These are phyloP conservation scores for Talaromyces islandicus DNA, from an alignment of 2,329 filamentous ascomycete genomes.

Conservation along the genomic window DNA sequence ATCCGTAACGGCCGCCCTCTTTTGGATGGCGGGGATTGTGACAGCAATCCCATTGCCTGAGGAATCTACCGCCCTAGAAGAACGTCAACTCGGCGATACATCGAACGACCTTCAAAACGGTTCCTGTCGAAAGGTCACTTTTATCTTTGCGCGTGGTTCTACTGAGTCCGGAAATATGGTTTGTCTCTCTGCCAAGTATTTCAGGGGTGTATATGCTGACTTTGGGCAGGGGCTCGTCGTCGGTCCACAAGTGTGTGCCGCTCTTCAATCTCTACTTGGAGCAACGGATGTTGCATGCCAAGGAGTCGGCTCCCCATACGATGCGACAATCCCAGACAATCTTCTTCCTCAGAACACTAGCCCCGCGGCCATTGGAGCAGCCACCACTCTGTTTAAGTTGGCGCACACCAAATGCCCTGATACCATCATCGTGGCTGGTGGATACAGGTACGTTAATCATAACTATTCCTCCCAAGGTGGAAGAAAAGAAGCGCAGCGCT, in stretches of 20 bases:
- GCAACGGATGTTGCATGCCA: neutral
- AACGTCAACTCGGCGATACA: slow-evolving; percentile 12
- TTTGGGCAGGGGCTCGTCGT: neutral
- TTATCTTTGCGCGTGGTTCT: neutral
- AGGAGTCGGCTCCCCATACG: neutral
- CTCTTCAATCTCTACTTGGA: neutral
- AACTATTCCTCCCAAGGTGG: neutral
- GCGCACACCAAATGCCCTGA: slow-evolving; percentile 41
- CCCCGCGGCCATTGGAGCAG: slow-evolving; percentile 30
- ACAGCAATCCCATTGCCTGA: neutral
- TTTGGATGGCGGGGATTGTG: neutral
- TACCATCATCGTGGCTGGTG: slow-evolving; percentile 39
- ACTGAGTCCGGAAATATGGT: neutral
- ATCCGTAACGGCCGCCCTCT: neutral
- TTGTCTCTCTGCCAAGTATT: neutral
- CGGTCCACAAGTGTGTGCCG: neutral
- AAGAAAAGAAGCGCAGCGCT: neutral
- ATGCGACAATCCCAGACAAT: neutral
- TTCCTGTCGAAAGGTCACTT: neutral
- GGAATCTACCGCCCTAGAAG: slow-evolving; percentile 18
- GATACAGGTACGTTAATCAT: slow-evolving; percentile 31
- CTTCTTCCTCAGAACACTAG: neutral
- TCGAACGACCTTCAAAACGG: neutral
- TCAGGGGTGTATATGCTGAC: neutral
- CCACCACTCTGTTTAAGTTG: slow-evolving; percentile 33